Conservation (phyloP, 2,329 filamentous ascomycete genomes). For the Trichoderma breve region DNA sequence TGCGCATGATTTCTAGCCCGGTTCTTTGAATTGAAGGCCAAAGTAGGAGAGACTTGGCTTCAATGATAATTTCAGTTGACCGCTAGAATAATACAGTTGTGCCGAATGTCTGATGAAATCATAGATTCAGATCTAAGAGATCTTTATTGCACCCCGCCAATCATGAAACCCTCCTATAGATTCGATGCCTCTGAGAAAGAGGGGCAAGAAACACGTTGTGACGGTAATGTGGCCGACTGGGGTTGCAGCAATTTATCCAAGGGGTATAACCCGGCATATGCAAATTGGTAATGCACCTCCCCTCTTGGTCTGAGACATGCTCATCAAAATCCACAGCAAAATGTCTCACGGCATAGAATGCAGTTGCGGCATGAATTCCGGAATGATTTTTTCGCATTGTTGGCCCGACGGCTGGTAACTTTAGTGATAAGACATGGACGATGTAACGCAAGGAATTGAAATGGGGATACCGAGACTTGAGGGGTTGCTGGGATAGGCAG, state of each 20-base stretch:
- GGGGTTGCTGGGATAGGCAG: background rate
- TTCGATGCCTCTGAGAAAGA: background rate
- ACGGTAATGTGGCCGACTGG: background rate
- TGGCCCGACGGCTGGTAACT: background rate
- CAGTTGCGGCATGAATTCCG: conserved; percentile 3
- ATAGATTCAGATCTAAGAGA: conserved; percentile 9
- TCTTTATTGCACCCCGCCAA: background rate
- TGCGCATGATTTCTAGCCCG: background rate
- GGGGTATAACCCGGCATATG: conserved; percentile 9
- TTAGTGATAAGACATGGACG: conserved; percentile 1
- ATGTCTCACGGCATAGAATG: conserved; percentile 7
- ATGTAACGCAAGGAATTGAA: conserved; percentile 16
- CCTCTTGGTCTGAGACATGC: conserved; percentile 9
- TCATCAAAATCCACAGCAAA: conserved; percentile 12
- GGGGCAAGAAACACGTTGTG: background rate
- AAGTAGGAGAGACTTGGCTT: background rate
- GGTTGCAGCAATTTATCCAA: conserved; percentile 19
- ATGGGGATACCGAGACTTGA: background rate
- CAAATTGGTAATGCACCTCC: conserved; percentile 14
- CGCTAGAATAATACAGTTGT: background rate
- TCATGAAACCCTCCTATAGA: background rate
- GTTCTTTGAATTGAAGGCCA: background rate
- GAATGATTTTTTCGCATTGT: background rate
- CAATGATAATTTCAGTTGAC: background rate
- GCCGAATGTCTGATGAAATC: background rate